A percentile compares a stretch with the other conserved stretches of the same genome.
Conservation (phyloP, 2,329 filamentous ascomycete species). For the Aspergillus eucalypticola region DNA sequence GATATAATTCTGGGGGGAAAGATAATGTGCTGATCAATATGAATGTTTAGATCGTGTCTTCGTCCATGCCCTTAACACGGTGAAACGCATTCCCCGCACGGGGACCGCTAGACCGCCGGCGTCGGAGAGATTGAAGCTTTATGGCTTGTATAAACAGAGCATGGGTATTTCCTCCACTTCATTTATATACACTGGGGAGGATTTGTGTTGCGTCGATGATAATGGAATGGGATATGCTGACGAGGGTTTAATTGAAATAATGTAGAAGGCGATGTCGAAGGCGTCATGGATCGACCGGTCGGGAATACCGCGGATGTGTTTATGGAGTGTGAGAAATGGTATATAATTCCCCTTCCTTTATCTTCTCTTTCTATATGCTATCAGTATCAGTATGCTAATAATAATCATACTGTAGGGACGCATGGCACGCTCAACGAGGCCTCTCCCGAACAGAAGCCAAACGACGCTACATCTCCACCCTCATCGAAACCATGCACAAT, state of each 20-base stretch:
- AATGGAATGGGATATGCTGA: neutral
- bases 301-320: slow-evolving; percentile 53
- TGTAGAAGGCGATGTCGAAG: slow-evolving; percentile 85
- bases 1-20: too few relatives aligned
- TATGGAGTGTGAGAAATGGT: slow-evolving; percentile 68
- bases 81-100: slow-evolving; percentile 95
- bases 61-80: slow-evolving; percentile 96
- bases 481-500: slow-evolving; percentile 95
- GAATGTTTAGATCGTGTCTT: slow-evolving; percentile 83
- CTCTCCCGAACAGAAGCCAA: slow-evolving; percentile 90
- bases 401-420: slow-evolving; percentile 61
- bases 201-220: neutral
- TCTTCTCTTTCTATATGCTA: neutral
- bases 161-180: slow-evolving; percentile 61
- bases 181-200: neutral
- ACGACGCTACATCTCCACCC: slow-evolving; percentile 84
- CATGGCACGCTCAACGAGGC: slow-evolving; percentile 86
- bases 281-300: slow-evolving; percentile 82
- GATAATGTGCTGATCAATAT: neutral
- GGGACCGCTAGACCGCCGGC: slow-evolving; percentile 86
- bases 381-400: neutral
- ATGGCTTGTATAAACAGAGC: slow-evolving; percentile 97
- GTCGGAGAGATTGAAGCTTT: slow-evolving; percentile 81
- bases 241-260: neutral
- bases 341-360: slow-evolving; percentile 7